These are phyloP conservation scores for Euclidium syriacum DNA, from an alignment of 345 rosid genomes.

Conservation along the genomic window DNA sequence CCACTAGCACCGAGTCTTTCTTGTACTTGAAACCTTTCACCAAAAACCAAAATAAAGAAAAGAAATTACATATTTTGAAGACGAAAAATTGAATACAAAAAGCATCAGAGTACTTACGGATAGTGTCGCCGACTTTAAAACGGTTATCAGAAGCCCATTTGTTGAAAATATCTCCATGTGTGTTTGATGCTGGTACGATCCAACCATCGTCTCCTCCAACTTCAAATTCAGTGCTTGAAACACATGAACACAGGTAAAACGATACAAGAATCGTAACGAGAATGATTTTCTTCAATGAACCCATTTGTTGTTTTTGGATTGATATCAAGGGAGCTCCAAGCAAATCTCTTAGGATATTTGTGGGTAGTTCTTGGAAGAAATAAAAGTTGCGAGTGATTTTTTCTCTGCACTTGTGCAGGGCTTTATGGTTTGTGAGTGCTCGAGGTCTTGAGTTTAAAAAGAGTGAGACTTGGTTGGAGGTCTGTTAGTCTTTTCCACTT, in stretches of 20 bases:
- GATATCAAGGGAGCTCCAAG: conserved; percentile 12
- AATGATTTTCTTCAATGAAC: conserved; percentile 2
- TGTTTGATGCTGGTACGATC: conserved; percentile 48
- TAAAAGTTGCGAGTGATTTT: background rate
- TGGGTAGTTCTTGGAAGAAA: background rate
- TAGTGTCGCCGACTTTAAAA: conserved; percentile 53
- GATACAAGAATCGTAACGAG: conserved; percentile 2
- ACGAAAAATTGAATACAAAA: background rate
- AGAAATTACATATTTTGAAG: background rate
- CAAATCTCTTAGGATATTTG: background rate
- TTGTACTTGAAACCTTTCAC: conserved; percentile 46
- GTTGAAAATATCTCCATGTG: conserved; percentile 47
- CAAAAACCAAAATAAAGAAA: background rate
- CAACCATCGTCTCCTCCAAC: conserved; percentile 69
- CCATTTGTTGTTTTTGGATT: conserved; percentile 28
- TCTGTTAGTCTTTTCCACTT: conserved; percentile 23
- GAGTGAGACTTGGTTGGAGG: conserved; percentile 14
- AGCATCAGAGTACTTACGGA: conserved; percentile 41
- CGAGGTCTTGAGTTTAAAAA: conserved; percentile 25
- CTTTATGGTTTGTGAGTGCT: background rate
- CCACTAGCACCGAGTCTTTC: conserved; percentile 55
- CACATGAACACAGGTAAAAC: conserved; percentile 19
- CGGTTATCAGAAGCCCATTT: conserved; percentile 76
- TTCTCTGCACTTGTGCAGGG: background rate
- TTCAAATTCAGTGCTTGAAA: conserved; percentile 38